phyloP scores from a whole-genome alignment of 169 alveolate species.

The Plasmodium fragile region DNA sequence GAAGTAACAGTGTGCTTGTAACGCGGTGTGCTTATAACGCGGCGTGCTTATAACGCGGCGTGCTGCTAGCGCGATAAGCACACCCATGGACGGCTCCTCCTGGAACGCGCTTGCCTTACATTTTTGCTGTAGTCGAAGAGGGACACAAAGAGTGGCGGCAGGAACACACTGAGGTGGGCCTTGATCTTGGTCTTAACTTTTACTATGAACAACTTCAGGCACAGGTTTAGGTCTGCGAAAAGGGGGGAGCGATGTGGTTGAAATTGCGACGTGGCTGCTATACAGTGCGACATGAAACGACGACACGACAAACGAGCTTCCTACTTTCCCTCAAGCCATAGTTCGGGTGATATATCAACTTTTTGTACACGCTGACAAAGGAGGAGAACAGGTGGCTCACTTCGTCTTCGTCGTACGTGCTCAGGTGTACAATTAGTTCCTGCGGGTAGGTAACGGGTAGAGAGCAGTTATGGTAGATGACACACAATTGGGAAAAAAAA shows the following conservation, averaged over 20 bases:
- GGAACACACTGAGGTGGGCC: constrained; percentile 22
- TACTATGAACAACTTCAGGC: constrained; percentile 39
- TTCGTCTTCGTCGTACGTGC: constrained; percentile 15
- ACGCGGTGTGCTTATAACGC: not conserved
- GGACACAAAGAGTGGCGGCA: constrained; percentile 58
- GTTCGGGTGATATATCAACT: constrained; percentile 63
- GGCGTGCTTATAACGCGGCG: too few species aligned
- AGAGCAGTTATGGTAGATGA: not conserved
- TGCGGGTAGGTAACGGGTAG: not conserved
- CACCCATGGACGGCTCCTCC: not conserved
- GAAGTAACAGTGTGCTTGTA: not conserved
- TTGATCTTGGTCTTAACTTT: constrained; percentile 50
- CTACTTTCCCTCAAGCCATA: constrained; percentile 52
- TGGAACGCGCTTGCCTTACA: constrained; percentile 1
- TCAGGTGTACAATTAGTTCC: constrained; percentile 36
- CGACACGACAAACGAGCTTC: not conserved
- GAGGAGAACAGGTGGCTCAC: constrained; percentile 29
- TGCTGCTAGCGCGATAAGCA: too few species aligned
- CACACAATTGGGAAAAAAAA: not conserved
- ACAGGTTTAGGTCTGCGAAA: constrained; percentile 27
- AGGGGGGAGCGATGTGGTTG: not conserved
- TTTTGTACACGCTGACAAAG: constrained; percentile 40
- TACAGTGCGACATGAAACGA: not conserved
- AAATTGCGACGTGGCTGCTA: not conserved
- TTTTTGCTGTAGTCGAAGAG: constrained; percentile 45